Base-by-base conservation (phyloP, 441 rosid genomes). In the Metrosideros polymorpha region DNA sequence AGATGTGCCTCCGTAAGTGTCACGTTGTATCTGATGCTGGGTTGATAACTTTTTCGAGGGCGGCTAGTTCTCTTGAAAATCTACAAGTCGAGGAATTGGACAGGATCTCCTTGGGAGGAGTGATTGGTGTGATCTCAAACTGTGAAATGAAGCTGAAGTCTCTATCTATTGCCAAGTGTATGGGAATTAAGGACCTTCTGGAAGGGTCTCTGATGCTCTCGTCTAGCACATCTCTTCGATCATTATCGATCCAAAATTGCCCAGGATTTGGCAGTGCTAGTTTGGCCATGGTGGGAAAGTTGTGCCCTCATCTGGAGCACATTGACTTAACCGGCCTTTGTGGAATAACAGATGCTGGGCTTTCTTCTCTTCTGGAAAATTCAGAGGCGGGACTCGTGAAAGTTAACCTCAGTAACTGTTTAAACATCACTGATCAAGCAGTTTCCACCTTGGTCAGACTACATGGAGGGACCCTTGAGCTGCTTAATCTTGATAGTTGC, bases 401-500 rank as follows among this genome's bases (percentile, higher is more conserved):
- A 90, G 92, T 98, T 89, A 94, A 92, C 88, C 93, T 98, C 75
- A 93, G 91, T 22, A 93, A 93, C 85, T 98, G 99, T 89, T 57
- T 93, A 86, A 94, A 92, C 87, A 86, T 96, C 85, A 92, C 98
- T 2, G 98, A 98, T 86, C 91, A 90, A 88, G 93, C 92, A 15
- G 91, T 96, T 84, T 92, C 90, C 83, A 90, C 94, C 87, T 84
- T 98, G 90, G 89, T 93, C 19, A 87, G 89, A 88, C 91, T 91
- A 89, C 99, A 98, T 27, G 95, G 99, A 30, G 90, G 85, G 89
- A 92, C 98, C 54, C 94, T 98, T 9, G 96, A 98, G 91, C 76
- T 92, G 87, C 92, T 98, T 50, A 96, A 92, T 90, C 93, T 98
- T n/a, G 96, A 95, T n/a, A 98, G 99, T 56, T 98, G 99, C 94